Conservation (phyloP, 257 asterid genomes). For the Cruciata laevipes region DNA sequence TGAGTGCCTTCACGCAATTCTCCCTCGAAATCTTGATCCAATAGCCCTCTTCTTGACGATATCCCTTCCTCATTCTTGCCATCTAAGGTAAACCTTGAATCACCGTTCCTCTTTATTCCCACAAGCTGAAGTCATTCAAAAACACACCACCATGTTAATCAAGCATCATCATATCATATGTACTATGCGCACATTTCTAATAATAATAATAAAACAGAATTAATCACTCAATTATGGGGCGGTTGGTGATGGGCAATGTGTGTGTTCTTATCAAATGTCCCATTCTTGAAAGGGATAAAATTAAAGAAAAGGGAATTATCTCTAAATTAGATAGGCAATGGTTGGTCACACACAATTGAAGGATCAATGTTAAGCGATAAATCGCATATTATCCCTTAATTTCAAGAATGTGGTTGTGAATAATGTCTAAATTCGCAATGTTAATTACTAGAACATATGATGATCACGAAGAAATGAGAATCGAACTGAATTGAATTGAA, state of each 20-base stretch:
- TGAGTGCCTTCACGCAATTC: slow-evolving; percentile 74
- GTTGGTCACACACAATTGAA: slow-evolving; percentile 14
- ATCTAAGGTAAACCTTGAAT: slow-evolving; percentile 58
- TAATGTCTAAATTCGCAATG: too few relatives aligned
- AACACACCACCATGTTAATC: background rate
- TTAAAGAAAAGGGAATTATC: background rate
- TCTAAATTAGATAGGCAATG: slow-evolving; percentile 9
- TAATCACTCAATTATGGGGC: background rate
- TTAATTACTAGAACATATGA: too few relatives aligned
- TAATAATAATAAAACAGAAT: background rate
- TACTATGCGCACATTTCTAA: background rate
- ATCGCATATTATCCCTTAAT: background rate
- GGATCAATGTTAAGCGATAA: slow-evolving; percentile 9
- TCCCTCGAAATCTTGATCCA: slow-evolving; percentile 27
- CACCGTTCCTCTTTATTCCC: slow-evolving; percentile 77
- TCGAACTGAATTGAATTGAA: background rate
- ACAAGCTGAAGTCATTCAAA: slow-evolving; percentile 44
- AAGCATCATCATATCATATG: too few relatives aligned
- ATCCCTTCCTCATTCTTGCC: slow-evolving; percentile 53
- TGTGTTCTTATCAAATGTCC: slow-evolving; percentile 7
- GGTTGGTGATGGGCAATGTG: slow-evolving; percentile 2
- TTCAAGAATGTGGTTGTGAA: background rate
- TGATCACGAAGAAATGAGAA: too few relatives aligned
- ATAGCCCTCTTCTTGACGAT: slow-evolving; percentile 38
- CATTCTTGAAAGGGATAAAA: background rate